Base-by-base conservation (phyloP, 257 asterid genomes). In the Prunella vulgaris region DNA sequence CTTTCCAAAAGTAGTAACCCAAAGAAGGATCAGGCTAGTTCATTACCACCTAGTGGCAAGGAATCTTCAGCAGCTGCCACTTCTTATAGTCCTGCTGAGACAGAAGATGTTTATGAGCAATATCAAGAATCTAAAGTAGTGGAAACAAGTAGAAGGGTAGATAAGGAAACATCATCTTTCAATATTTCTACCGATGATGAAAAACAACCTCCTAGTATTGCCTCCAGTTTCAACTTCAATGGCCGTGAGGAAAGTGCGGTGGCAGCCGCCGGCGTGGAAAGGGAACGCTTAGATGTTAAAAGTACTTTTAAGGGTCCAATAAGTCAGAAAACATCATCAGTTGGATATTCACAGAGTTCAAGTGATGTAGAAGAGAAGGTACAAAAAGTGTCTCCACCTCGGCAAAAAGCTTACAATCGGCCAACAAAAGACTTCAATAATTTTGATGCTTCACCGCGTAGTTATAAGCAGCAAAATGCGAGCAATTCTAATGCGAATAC, bases 1-100 rank as follows among this genome's bases (percentile, higher is more conserved):
- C 92, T 94, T 67, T 91, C 97, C 4, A 94, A 82, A 78, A 83
- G 89, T 75, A 96, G 99, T 66, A 94, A 91, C 60, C 65, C 88
- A 20, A 87, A 73, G 71, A 91, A 89, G 77, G 97, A 94, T 56
- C 97, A 81, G 79, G 32, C 80, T 60, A 80, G 82, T 81, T 85
- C 81, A 54, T 64, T 83, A 68, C 88, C 84, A 44, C 82, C 89
- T 8, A 70, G 32, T 68, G 77, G 37, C 74, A 93, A 81, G 85
- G 97, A 90, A 76, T 49, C 83, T 72, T 79, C 84, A 64, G 78
- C 88, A 62, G 83, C 89, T 46, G 78, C 92, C 53, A 68, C 84
- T 66, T 70, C 78, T 25, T 72, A 92, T 70, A 64, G 70, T 70
- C 52, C 86, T 80, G 60, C 79, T 65, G 94, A 90, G 70, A 67